phyloP scores from a whole-genome alignment of 306 rosid species.

The Comarum palustre region DNA sequence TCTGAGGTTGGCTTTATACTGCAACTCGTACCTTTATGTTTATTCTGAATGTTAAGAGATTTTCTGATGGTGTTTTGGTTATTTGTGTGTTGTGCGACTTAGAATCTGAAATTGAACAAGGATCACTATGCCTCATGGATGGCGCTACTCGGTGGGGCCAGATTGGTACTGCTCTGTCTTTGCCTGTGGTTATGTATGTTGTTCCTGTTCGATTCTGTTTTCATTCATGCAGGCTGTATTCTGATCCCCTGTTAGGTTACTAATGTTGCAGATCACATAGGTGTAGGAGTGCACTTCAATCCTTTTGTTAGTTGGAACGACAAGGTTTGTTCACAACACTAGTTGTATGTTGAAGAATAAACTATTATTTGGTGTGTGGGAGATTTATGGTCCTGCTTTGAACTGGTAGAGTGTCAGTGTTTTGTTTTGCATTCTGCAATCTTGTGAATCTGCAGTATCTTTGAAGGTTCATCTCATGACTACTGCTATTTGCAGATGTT shows the following conservation, averaged over 20 bases:
- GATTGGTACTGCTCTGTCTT: slow-evolving; percentile 54
- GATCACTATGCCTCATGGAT: slow-evolving; percentile 87
- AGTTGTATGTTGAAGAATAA: slow-evolving; percentile 7
- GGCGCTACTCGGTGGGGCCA: slow-evolving; percentile 73
- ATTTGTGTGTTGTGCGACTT: slow-evolving; percentile 19
- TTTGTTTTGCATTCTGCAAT: neutral
- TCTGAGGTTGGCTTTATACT: slow-evolving; percentile 51
- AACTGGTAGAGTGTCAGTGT: neutral
- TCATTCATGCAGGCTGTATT: slow-evolving; percentile 21
- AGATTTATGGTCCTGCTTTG: neutral
- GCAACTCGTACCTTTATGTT: neutral
- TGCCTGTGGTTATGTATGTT: neutral
- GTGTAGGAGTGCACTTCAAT: slow-evolving; percentile 93
- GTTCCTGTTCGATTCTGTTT: slow-evolving; percentile 11
- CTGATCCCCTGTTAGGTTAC: slow-evolving; percentile 56
- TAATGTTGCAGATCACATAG: slow-evolving; percentile 66
- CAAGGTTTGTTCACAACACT: slow-evolving; percentile 46
- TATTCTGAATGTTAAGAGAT: slow-evolving; percentile 10
- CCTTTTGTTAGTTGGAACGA: slow-evolving; percentile 78
- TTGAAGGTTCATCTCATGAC: slow-evolving; percentile 11
- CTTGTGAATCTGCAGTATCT: neutral
- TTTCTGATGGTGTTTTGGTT: neutral
- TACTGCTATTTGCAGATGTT: slow-evolving; percentile 48
- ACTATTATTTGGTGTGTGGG: neutral
- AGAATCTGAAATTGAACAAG: slow-evolving; percentile 80